Evolutionary conservation across 2,329 filamentous ascomycete species (phyloP).

Genomic region (Leptographium wingfieldii): DNA sequence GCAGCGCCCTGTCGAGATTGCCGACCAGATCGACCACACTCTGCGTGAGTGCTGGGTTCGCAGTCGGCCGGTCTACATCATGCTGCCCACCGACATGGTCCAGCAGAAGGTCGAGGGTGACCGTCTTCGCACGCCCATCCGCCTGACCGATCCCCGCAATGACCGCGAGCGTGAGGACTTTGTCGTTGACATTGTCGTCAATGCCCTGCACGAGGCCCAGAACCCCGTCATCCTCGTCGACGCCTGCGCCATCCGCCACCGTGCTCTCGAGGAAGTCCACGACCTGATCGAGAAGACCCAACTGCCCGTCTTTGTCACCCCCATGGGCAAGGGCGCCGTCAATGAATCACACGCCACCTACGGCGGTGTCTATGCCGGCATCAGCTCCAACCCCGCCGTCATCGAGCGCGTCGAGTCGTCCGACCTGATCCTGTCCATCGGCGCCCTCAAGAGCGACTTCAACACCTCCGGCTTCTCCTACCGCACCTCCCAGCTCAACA

Average conservation of each 20-base stretch:
- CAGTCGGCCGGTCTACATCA: conserved; percentile 72
- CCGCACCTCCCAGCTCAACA: conserved; percentile 60
- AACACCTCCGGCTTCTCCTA: conserved; percentile 78
- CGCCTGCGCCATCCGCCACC: conserved; percentile 68
- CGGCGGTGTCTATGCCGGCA: conserved; percentile 76
- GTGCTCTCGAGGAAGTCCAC: conserved; percentile 59
- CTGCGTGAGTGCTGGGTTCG: conserved; percentile 61
- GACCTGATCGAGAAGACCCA: conserved; percentile 59
- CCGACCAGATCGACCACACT: conserved; percentile 64
- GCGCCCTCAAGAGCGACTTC: conserved; percentile 59
- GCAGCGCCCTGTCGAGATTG: conserved; percentile 55
- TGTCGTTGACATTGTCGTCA: conserved; percentile 67
- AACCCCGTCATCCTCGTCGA: conserved; percentile 72
- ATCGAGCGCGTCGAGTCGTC: conserved; percentile 52
- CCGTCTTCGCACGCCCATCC: conserved; percentile 56
- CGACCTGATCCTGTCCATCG: conserved; percentile 59
- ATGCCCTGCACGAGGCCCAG: conserved; percentile 52
- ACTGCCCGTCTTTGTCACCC: conserved; percentile 74
- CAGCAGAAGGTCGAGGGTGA: conserved; percentile 63
- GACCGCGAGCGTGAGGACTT: conserved; percentile 63
- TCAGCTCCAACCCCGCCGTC: conserved; percentile 54
- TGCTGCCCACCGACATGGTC: conserved; percentile 71
- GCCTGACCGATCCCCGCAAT: conserved; percentile 52
- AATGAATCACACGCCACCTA: conserved; percentile 65
- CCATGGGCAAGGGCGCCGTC: conserved; percentile 79